Evolutionary conservation across 768 basidiomycete species (phyloP), one percentile per base, ranked within the genome.

Genomic region (Royoungia palumana): DNA sequence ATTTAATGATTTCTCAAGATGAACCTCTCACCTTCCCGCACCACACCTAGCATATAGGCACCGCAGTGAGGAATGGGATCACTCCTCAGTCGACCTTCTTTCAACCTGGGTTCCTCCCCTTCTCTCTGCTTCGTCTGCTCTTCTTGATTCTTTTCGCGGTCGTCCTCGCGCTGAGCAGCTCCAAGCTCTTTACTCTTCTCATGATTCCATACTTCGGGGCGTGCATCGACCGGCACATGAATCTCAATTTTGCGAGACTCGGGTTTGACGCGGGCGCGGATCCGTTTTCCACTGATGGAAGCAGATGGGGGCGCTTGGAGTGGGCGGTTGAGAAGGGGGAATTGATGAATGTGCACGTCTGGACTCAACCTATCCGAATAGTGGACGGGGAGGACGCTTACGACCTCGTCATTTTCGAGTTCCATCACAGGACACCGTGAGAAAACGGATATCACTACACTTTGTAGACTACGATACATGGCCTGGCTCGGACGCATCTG

Each of bases 231-330:
- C 5, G 90, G 90, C 12, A 93, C 76, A 64, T 90, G 88, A 20
- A 93, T 75, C 64, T 93, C 90, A 27, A 87, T 64, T 54, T 82
- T 74, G 44, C 74, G 78, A 32, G 77, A 73, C 34, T 73, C 69
- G 4, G 83, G 77, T 66, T 90, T 91, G 53, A 83, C 70, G 28
- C 89, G 80, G 6, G 88, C 88, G 28, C 75, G 75, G 47, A 93
- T 87, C 20, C 80, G 78, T 67, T 91, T 91, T 7, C 91, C 90
- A 58, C 81, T 84, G 28, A 76, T 61, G 34, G 70, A 63, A 7
- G 90, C 87, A 3, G 87, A 85, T 25, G 90, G 89, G 6, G 90
- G 89, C 4, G 76, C 77, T 67, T 86, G 85, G 3, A 93, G 72
- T 10, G 88, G 82, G 22, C 87, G 77, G 9, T 76, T 81, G 2